A percentile compares a stretch with the other conserved stretches of the same genome.
Evolutionary conservation across 2,329 filamentous ascomycete genomes (phyloP).

Genomic region (Aspergillus unguis): DNA sequence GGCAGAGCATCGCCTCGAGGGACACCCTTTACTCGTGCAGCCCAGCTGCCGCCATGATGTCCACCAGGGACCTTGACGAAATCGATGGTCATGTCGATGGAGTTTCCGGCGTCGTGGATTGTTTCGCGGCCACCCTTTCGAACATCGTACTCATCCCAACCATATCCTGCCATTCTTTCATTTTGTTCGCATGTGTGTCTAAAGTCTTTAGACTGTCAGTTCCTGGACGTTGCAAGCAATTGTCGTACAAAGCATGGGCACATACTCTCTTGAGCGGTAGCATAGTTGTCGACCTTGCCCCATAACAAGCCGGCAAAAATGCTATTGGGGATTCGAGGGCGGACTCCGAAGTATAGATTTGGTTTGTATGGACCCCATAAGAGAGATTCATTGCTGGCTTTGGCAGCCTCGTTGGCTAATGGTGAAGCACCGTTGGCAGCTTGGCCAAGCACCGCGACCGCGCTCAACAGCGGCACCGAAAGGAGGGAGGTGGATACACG

Average conservation of each 20-base stretch:
- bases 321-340: constrained; percentile 76
- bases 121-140: constrained; percentile 82
- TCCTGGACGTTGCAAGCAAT: background rate
- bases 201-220: constrained; percentile 60
- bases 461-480: constrained; percentile 26
- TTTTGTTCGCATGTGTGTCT: constrained; percentile 95
- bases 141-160: constrained; percentile 96
- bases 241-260: constrained; percentile 15
- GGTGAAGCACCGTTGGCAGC: constrained; percentile 33
- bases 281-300: constrained; percentile 77
- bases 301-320: constrained; percentile 82
- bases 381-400: constrained; percentile 71
- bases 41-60: constrained; percentile 85
- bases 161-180: constrained; percentile 90
- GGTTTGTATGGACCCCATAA: constrained; percentile 95
- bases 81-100: constrained; percentile 83
- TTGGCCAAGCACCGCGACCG: constrained; percentile 25
- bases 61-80: constrained; percentile 93
- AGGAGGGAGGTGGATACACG: constrained; percentile 28
- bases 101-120: constrained; percentile 85
- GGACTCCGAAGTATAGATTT: constrained; percentile 89
- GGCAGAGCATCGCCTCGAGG: constrained; percentile 66
- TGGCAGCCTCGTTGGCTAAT: constrained; percentile 40
- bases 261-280: constrained; percentile 71
- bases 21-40: constrained; percentile 76